Base-by-base conservation (phyloP, 106 monocot species). In the Ottelia alismoides region DNA sequence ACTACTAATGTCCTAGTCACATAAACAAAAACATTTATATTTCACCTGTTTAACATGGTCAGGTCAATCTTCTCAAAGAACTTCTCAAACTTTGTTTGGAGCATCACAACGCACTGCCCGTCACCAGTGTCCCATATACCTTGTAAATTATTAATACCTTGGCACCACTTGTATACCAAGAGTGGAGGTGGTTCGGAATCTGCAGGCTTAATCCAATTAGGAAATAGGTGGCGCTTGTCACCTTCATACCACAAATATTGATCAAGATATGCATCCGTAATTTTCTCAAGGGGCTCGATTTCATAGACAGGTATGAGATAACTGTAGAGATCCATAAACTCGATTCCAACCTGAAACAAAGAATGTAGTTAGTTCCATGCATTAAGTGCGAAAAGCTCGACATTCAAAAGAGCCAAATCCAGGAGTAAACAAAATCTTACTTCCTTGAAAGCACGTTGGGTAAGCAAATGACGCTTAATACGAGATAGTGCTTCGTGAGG, bases 181-280 rank as follows among this genome's bases (percentile, higher is more conserved):
- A 99, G 80, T 25, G 98, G 98, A 2, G 98, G 98, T 62, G 98
- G 98, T 66, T 99, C 98, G 45, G 98, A 99, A 70, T 99, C 98
- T 29, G 98, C 98, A 65, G 98, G 98, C 57, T 99, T 99, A 47
- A 99, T 90, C 98, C 98, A 99, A 61, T 99, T 99, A 3, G 98
- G 98, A 49, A 99, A 99, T 24, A 99, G 80, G 63, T 99, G 98
- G 18, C 98, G 71, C 61, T 86, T 99, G 72, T 99, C 98, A 55
- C 90, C 98, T 66, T 99, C 98, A 68, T 90, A 99, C 98, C 98
- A 99, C 46, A 99, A 47, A 70, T 99, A 99, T 64, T 99, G 98
- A 66, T 99, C 98, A 61, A 99, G 90, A 57, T 99, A 99, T 49
- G 98, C 98, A 75, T 99, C 98, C 19, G 98, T 99, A 62, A 99